Conservation (phyloP, 2,329 filamentous ascomycete genomes). For the Didymella exigua region DNA sequence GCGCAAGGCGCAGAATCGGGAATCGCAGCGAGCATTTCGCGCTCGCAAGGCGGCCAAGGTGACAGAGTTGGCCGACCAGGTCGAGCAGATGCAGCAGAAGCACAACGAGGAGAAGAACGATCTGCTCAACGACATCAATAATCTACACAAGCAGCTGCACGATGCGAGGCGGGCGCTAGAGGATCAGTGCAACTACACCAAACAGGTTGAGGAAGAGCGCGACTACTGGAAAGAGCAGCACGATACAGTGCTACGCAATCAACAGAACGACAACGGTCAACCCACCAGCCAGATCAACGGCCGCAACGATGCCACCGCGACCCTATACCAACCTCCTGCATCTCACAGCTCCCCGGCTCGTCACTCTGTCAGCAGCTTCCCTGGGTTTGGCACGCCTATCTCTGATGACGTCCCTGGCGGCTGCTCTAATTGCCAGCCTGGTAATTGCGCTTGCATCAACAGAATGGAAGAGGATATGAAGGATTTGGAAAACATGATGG, state of each 20-base stretch:
- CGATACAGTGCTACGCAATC: conserved; percentile 10
- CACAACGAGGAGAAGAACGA: conserved; percentile 22
- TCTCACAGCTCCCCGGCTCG: conserved; percentile 8
- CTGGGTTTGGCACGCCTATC: conserved; percentile 23
- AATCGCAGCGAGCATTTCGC: conserved; percentile 87
- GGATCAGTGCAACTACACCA: conserved; percentile 6
- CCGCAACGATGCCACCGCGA: conserved; percentile 15
- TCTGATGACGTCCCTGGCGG: conserved; percentile 21
- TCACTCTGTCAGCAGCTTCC: conserved; percentile 21
- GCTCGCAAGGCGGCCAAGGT: conserved; percentile 86
- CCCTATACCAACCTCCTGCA: conserved; percentile 5
- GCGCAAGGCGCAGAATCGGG: conserved; percentile 91
- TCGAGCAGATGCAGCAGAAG: conserved; percentile 40
- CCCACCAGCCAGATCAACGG: conserved; percentile 11
- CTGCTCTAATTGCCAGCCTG: conserved; percentile 39
- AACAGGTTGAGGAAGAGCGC: conserved; percentile 17
- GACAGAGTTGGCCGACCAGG: conserved; percentile 61
- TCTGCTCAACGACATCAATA: conserved; percentile 14
- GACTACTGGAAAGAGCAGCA: conserved; percentile 22
- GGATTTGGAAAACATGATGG: conserved; percentile 15
- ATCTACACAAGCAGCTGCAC: conserved; percentile 9
- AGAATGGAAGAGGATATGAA: conserved; percentile 33
- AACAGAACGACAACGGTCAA: conserved; percentile 11
- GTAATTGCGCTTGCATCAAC: conserved; percentile 42
- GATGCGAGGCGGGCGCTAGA: conserved; percentile 8